phyloP scores from a whole-genome alignment of 192 early-diverging fungal genomes.

The Gaertneriomyces semiglobifer region DNA sequence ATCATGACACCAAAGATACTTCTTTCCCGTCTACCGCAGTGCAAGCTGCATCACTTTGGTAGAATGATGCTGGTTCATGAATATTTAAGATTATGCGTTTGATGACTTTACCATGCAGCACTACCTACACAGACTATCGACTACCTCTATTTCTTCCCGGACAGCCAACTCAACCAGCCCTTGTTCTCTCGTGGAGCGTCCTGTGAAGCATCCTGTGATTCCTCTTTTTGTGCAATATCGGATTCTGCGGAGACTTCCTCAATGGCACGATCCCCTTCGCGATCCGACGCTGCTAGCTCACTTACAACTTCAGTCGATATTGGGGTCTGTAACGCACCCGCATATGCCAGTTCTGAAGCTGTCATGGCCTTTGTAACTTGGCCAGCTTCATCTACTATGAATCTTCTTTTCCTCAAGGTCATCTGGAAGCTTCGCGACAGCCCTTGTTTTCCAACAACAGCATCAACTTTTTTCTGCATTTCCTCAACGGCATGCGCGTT shows the following conservation, averaged over 20 bases:
- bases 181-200: neutral
- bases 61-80: too few relatives aligned
- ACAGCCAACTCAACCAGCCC: neutral
- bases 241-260: slow-evolving; percentile 2
- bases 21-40: too few relatives aligned
- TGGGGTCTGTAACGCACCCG: neutral
- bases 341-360: slow-evolving; percentile 27
- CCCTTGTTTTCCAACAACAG: slow-evolving; percentile 1
- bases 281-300: too few relatives aligned
- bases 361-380: neutral
- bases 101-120: too few relatives aligned
- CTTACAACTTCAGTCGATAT: too few relatives aligned
- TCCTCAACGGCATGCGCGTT: slow-evolving; percentile 9
- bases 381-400: slow-evolving; percentile 11
- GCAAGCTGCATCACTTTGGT: too few relatives aligned
- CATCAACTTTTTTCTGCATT: slow-evolving; percentile 15
- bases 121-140: neutral
- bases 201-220: slow-evolving; percentile 5
- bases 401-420: neutral
- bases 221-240: slow-evolving; percentile 11
- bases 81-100: too few relatives aligned
- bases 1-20: too few relatives aligned
- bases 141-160: neutral
- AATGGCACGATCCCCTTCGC: neutral
- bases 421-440: slow-evolving; percentile 7